A percentile compares a stretch with the other conserved stretches of the same genome.
Evolutionary conservation across 2,329 filamentous ascomycete genomes (phyloP).

Genomic region (Mariannaea sp.): DNA sequence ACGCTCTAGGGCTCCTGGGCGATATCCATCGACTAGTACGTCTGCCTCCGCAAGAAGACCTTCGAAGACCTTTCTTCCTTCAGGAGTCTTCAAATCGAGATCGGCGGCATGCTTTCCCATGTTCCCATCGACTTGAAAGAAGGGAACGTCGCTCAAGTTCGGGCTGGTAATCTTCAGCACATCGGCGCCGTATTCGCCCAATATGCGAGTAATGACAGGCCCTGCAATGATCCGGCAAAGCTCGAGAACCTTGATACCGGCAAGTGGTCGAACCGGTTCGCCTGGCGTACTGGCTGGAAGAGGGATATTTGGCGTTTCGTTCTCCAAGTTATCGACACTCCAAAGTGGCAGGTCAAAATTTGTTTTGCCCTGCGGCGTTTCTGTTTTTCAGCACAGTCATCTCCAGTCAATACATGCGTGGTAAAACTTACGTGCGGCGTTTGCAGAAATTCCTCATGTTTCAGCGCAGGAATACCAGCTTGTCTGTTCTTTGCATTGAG

Average conservation of each 20-base stretch:
- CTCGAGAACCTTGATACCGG: slow-evolving; percentile 74
- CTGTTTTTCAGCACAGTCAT: background rate
- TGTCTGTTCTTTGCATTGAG: slow-evolving; percentile 61
- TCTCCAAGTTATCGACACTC: slow-evolving; percentile 56
- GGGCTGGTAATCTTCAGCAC: slow-evolving; percentile 74
- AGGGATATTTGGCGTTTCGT: slow-evolving; percentile 52
- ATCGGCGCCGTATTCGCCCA: slow-evolving; percentile 76
- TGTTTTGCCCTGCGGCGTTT: slow-evolving; percentile 49
- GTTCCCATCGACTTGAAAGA: slow-evolving; percentile 75
- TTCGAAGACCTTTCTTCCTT: slow-evolving; percentile 62
- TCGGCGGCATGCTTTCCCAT: slow-evolving; percentile 71
- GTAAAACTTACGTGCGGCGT: slow-evolving; percentile 51
- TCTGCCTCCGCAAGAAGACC: slow-evolving; percentile 65
- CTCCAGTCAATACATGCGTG: fast-evolving
- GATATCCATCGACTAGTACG: slow-evolving; percentile 70
- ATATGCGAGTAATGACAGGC: slow-evolving; percentile 70
- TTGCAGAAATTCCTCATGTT: slow-evolving; percentile 61
- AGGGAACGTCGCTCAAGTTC: slow-evolving; percentile 70
- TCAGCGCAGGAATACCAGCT: slow-evolving; percentile 64
- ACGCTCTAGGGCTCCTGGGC: slow-evolving; percentile 66
- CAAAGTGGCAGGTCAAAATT: slow-evolving; percentile 51
- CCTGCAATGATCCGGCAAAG: slow-evolving; percentile 77
- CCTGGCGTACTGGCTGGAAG: slow-evolving; percentile 36
- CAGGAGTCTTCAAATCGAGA: slow-evolving; percentile 61
- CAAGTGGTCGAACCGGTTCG: slow-evolving; percentile 43